Base-by-base conservation (phyloP, 108 stramenopile genomes). In the Pinguiococcus pyrenoidosus region DNA sequence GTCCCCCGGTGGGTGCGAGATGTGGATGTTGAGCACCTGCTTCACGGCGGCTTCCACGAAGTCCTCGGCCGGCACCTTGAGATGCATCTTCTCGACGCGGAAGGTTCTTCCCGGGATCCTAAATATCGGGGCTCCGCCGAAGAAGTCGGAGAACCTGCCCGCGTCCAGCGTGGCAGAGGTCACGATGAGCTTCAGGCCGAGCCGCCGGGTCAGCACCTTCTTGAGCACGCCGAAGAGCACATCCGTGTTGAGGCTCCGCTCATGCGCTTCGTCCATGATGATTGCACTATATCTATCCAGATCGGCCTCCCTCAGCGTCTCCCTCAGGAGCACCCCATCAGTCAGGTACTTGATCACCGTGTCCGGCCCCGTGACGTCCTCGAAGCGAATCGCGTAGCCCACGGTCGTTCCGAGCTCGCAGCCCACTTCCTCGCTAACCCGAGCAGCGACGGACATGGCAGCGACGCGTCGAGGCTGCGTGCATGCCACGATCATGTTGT, bases 221-320 rank as follows among this genome's bases (percentile, higher is more conserved):
- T 83, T 68, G 33, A 99, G 73, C 5, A 95, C 77, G 13, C 96
- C 96, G 72, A 99, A 96, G 36, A 99, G 69, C 1, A 99, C 92
- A 56, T 99, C 96, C 7, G 91, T 96, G 58, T 96, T 88, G 24
- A 99, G 57, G 34, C 69, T 71, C 17, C 93, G 64, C 62, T 99
- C 96, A 63, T 99, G 96, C 0, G 93, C 93, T 64, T 99, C 96
- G 57, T 99, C 96, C 92, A 99, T 94, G 30, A 96, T 78, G 13
- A 87, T 51, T 22, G 79, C 81, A 45, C 12, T 65, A 66, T 96
- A 96, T 53, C 76, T 78, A 56, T 92, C 92, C 51, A 96, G 63
- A 62, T 89, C 89, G 3, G 89, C 80, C 62, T 89, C 88, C 24
- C 85, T 77, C 30, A 99, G 67, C 14, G 83, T 81, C 69, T 99